Evolutionary conservation across 345 rosid genomes (phyloP).

Genomic region (Hypericum androsaemum): DNA sequence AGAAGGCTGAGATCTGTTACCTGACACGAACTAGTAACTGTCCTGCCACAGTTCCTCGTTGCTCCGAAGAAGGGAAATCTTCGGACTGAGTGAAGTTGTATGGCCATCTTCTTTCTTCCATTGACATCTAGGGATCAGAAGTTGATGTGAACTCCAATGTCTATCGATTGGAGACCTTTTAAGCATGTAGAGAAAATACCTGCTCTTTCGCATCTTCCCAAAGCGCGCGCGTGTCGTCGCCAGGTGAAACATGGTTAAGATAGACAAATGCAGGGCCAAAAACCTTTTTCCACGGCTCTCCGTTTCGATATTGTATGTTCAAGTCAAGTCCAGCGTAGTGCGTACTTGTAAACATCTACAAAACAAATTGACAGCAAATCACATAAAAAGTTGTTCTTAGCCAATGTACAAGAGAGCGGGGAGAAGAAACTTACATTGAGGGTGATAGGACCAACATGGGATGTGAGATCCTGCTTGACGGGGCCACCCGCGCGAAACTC

Average conservation of each 20-base stretch:
- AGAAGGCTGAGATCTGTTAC: background rate
- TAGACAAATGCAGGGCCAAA: slow-evolving; percentile 20
- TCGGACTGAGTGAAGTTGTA: slow-evolving; percentile 16
- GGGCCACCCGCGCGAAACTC: slow-evolving; percentile 3
- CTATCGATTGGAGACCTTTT: background rate
- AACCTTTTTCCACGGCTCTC: slow-evolving; percentile 25
- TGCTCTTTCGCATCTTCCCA: slow-evolving; percentile 19
- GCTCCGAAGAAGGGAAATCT: slow-evolving; percentile 11
- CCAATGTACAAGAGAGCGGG: background rate
- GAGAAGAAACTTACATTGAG: background rate
- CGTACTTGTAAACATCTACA: slow-evolving; percentile 17
- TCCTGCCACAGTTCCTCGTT: slow-evolving; percentile 15
- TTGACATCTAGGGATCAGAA: slow-evolving; percentile 2
- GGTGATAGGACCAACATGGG: background rate
- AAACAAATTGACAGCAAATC: background rate
- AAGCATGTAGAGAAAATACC: background rate
- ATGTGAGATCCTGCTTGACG: slow-evolving; percentile 1
- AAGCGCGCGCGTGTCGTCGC: background rate
- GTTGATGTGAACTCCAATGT: background rate
- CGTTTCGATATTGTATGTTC: slow-evolving; percentile 16
- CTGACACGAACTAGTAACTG: slow-evolving; percentile 10
- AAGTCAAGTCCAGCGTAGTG: slow-evolving; percentile 22
- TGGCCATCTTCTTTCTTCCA: slow-evolving; percentile 18
- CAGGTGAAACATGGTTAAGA: slow-evolving; percentile 3
- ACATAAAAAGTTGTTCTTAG: too few relatives aligned